phyloP scores from a whole-genome alignment of 2,329 filamentous ascomycete species.

The Kalaharituber pfeilii region DNA sequence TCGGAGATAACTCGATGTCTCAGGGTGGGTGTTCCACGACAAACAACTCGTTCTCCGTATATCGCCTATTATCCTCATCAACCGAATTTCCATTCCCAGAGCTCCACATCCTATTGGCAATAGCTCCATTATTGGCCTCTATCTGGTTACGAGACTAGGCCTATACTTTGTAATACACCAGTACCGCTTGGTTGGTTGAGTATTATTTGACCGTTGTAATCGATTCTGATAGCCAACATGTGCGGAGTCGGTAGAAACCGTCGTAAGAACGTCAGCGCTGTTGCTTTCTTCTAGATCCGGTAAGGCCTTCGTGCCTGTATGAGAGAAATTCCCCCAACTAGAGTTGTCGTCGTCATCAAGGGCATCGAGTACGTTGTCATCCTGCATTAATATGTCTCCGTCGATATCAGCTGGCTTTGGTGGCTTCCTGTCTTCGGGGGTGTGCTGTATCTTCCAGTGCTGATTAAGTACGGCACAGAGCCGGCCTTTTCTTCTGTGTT shows the following conservation, averaged over 20 bases:
- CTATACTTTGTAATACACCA: conserved; percentile 91
- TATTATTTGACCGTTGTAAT: too few relatives aligned
- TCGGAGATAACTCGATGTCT: conserved; percentile 60
- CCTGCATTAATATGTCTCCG: conserved; percentile 1
- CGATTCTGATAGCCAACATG: background rate
- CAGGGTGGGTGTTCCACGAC: conserved; percentile 73
- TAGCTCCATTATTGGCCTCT: conserved; percentile 77
- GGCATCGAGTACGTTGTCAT: conserved; percentile 4
- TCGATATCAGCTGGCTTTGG: conserved; percentile 6
- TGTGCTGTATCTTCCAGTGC: background rate
- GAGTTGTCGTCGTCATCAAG: too few relatives aligned
- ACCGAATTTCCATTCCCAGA: too few relatives aligned
- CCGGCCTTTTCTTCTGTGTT: too few relatives aligned
- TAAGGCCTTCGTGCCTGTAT: background rate
- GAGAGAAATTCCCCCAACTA: background rate
- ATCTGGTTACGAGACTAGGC: too few relatives aligned
- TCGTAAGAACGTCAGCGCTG: background rate
- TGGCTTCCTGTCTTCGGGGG: background rate
- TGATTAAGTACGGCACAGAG: too few relatives aligned
- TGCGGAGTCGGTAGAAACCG: too few relatives aligned
- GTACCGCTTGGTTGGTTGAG: conserved; percentile 26
- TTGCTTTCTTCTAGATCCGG: background rate
- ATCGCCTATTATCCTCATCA: conserved; percentile 1
- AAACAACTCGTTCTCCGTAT: conserved; percentile 48
- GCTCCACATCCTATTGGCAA: conserved; percentile 34